A percentile compares a stretch with the other conserved stretches of the same genome.
phyloP scores from a whole-genome alignment of 164 flowering plant species.

The Dillenia suffruticosa region DNA sequence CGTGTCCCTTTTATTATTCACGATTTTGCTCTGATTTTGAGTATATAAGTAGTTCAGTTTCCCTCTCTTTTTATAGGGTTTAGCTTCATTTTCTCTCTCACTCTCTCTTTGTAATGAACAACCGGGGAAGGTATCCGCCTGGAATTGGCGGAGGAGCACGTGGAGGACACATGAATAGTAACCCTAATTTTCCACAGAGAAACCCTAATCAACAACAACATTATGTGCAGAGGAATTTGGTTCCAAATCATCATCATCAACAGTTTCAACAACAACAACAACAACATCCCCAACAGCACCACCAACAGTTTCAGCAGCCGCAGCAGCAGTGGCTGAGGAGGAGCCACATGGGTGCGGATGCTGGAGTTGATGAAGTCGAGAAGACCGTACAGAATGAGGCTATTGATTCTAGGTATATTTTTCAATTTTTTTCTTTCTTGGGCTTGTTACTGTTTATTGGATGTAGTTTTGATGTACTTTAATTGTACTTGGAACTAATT shows the following conservation, averaged over 20 bases:
- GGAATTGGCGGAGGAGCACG: conserved; percentile 67
- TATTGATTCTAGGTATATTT: conserved; percentile 51
- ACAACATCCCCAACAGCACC: conserved; percentile 32
- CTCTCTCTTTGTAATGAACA: conserved; percentile 33
- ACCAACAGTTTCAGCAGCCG: conserved; percentile 29
- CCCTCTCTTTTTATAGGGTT: neutral
- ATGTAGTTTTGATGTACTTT: neutral
- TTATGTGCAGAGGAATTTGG: conserved; percentile 51
- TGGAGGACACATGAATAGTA: conserved; percentile 34
- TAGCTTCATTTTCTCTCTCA: neutral
- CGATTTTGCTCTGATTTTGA: conserved; percentile 3
- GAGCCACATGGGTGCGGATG: conserved; percentile 40
- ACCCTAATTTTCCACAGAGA: conserved; percentile 51
- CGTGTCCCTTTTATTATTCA: neutral
- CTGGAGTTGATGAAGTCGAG: conserved; percentile 66
- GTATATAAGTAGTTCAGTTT: neutral
- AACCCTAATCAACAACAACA: conserved; percentile 53
- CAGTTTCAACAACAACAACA: conserved; percentile 9
- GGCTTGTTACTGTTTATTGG: neutral
- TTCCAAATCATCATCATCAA: conserved; percentile 30
- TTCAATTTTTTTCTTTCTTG: neutral
- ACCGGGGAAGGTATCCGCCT: conserved; percentile 81
- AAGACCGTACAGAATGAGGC: conserved; percentile 84
- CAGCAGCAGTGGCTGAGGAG: conserved; percentile 86
- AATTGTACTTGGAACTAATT: neutral